Base-by-base conservation (phyloP, 805 yeast species). In the Metschnikowia lochheadii region DNA sequence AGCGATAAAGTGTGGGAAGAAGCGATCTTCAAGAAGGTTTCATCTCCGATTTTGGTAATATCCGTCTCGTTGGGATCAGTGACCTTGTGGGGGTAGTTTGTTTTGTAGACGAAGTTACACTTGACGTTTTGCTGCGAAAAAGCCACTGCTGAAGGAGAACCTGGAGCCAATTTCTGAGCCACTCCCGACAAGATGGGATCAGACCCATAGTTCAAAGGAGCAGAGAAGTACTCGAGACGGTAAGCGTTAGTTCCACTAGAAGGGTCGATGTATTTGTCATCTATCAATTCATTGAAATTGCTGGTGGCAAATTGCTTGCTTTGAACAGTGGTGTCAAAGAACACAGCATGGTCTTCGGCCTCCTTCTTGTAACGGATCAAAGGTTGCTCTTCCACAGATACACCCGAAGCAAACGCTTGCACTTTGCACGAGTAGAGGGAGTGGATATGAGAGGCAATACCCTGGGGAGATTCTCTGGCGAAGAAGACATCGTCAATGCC, bases 401-500 rank as follows among this genome's bases (percentile, higher is more conserved):
- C 71, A 3, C 94, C 86, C 31, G 61, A 52, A 15, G 61, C 61
- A 64, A 78, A 88, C 6, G 96, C 96, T 59, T 92, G 94, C 48
- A 94, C 80, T 66, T 94, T 94, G 50, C 97, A 91, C 33, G 97
- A 88, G 69, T 92, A 92, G 49, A 92, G 76, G 8, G 97, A 87
- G 63, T 87, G 87, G 59, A 92, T 88, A 63, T 91, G 90, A 49
- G 85, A 80, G 15, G 88, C 91, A 57, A 92, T 87, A 53, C 85
- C 87, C 48, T 79, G 82, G 13, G 91, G 86, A 5, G 87, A 74
- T 64, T 92, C 97, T 55, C 86, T 82, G 40, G 94, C 94, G 65
- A 92, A 91, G 69, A 87, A 92, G 31, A 89, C 85, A 63, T 90
- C 97, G 64, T 91, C 97, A 52, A 92, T 89, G 26, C 97, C 97